Evolutionary conservation across 768 basidiomycete genomes (phyloP).

Genomic region (Suillus variegatus): DNA sequence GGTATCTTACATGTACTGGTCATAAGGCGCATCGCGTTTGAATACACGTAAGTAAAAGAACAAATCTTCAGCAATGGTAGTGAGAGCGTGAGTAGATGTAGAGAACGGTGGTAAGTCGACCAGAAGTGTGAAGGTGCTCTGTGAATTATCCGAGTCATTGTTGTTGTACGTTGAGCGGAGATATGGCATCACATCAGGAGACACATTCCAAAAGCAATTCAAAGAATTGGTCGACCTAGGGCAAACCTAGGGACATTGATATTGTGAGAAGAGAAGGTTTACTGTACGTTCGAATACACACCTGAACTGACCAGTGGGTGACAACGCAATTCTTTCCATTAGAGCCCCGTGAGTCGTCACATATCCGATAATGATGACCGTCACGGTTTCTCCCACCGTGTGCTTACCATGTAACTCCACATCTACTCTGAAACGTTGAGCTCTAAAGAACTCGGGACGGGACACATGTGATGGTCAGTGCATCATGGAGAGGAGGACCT

Average conservation of each 20-base stretch:
- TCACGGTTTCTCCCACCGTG: slow-evolving; percentile 61
- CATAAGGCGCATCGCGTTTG: neutral
- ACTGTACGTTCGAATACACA: slow-evolving; percentile 28
- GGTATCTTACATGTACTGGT: neutral
- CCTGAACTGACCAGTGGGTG: slow-evolving; percentile 59
- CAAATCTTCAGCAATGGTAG: neutral
- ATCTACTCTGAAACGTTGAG: slow-evolving; percentile 71
- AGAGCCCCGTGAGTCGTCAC: slow-evolving; percentile 70
- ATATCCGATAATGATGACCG: slow-evolving; percentile 64
- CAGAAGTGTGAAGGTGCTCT: neutral
- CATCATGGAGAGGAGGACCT: slow-evolving; percentile 88
- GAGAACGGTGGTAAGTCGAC: neutral
- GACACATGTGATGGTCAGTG: slow-evolving; percentile 74
- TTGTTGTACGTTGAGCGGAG: slow-evolving; percentile 51
- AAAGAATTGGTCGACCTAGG: slow-evolving; percentile 66
- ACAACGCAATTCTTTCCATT: slow-evolving; percentile 78
- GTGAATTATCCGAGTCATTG: slow-evolving; percentile 1
- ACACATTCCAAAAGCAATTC: slow-evolving; percentile 63
- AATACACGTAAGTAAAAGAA: neutral
- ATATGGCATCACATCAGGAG: slow-evolving; percentile 54
- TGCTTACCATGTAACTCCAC: slow-evolving; percentile 72
- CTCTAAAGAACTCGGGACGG: slow-evolving; percentile 63
- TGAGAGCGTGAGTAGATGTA: neutral
- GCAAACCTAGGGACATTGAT: neutral
- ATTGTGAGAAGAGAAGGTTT: neutral